Evolutionary conservation across 1,139 yeast genomes (phyloP).

Genomic region (Suhomyces terraborum): DNA sequence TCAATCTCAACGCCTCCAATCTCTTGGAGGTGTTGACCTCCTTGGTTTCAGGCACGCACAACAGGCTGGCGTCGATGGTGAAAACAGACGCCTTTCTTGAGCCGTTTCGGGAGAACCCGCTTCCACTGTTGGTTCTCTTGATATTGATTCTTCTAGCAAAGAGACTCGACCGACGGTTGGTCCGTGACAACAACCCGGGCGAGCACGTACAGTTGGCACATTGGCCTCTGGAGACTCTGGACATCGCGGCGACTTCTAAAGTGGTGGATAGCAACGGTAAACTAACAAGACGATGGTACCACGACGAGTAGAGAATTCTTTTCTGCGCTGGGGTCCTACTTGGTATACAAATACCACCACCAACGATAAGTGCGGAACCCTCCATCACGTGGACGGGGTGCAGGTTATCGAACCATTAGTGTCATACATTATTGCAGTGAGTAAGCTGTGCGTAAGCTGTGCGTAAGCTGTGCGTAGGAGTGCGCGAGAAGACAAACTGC

Average conservation of each 20-base stretch:
- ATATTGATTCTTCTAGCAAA: conserved; percentile 52
- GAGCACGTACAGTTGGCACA: conserved; percentile 82
- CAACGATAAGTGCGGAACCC: not conserved
- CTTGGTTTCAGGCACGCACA: conserved; percentile 47
- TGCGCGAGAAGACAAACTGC: not conserved
- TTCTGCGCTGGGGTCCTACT: conserved; percentile 6
- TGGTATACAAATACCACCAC: not conserved
- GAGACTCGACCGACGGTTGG: conserved; percentile 54
- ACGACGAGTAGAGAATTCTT: conserved; percentile 1
- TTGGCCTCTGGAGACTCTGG: conserved; percentile 42
- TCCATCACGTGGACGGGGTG: not conserved
- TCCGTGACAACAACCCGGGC: conserved; percentile 73
- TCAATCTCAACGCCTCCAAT: conserved; percentile 60
- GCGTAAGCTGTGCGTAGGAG: conserved; percentile 1
- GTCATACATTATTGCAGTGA: not conserved
- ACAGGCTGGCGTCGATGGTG: conserved; percentile 48
- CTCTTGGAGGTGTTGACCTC: conserved; percentile 61
- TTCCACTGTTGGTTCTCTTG: conserved; percentile 29
- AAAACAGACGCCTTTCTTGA: conserved; percentile 52
- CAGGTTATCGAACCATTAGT: conserved; percentile 5
- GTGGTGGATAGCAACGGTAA: not conserved
- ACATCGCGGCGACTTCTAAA: conserved; percentile 9
- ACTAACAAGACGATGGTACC: no score
- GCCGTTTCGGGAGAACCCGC: conserved; percentile 29
- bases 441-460: no score